Percentiles rank a stretch among this genome's conserved stretches.
These are phyloP conservation scores for Yamadazyma sp. DNA, from an alignment of 805 yeast species.

Conservation along the genomic window DNA sequence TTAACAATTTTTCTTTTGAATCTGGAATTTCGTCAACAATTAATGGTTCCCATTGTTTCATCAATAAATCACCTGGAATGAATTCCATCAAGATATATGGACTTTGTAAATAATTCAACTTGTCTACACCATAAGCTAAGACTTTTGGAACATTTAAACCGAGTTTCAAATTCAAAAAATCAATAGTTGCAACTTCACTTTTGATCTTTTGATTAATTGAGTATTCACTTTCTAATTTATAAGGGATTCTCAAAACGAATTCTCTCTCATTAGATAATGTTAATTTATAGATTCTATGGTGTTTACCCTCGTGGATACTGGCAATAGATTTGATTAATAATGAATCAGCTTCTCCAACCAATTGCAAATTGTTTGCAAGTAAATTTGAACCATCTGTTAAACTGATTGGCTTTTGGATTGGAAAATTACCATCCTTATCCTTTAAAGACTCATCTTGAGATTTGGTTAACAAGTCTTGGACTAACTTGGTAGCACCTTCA, in stretches of 20 bases:
- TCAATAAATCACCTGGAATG: conserved; percentile 74
- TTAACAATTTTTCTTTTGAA: conserved; percentile 48
- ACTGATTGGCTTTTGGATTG: conserved; percentile 31
- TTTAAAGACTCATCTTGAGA: conserved; percentile 17
- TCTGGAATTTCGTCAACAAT: conserved; percentile 49
- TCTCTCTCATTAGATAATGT: conserved; percentile 58
- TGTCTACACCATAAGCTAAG: conserved; percentile 59
- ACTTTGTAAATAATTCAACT: conserved; percentile 58
- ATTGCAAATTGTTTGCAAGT: conserved; percentile 48
- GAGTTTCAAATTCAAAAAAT: conserved; percentile 65
- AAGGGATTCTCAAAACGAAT: conserved; percentile 82
- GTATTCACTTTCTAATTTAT: conserved; percentile 64
- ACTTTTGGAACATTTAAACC: conserved; percentile 73
- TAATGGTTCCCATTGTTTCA: conserved; percentile 91
- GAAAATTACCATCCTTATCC: conserved; percentile 16
- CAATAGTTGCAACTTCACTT: conserved; percentile 93
- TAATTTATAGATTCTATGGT: conserved; percentile 80
- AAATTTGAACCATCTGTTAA: conserved; percentile 41
- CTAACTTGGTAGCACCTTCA: conserved; percentile 63
- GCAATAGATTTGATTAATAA: conserved; percentile 65
- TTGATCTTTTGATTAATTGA: conserved; percentile 66
- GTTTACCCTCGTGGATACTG: conserved; percentile 91
- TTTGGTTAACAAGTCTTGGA: conserved; percentile 44
- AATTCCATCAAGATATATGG: conserved; percentile 83
- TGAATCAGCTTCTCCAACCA: conserved; percentile 38